phyloP scores from a whole-genome alignment of 176 grass and related monocot genomes.

The Avena eriantha region DNA sequence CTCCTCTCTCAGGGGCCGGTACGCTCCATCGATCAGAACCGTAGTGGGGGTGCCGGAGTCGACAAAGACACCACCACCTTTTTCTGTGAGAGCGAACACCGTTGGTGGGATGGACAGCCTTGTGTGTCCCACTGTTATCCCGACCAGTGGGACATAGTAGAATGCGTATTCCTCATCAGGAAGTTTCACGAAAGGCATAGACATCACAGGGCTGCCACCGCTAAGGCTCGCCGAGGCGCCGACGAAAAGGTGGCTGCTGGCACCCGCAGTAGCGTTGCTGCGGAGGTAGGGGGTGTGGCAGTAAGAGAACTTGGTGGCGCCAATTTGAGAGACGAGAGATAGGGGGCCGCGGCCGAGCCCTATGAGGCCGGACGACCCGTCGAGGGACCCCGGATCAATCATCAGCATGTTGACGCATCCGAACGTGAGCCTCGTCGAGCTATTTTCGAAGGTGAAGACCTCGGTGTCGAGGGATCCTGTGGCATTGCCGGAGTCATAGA shows the following conservation, averaged over 20 bases:
- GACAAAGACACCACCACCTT: neutral
- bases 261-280: neutral
- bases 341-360: constrained; percentile 31
- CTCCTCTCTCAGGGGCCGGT: neutral
- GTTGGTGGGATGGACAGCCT: constrained; percentile 8
- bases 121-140: constrained; percentile 17
- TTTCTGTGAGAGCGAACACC: neutral
- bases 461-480: constrained; percentile 8
- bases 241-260: constrained; percentile 41
- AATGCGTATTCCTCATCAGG: neutral
- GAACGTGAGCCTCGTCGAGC: neutral
- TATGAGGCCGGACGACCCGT: constrained; percentile 28
- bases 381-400: neutral
- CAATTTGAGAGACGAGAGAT: constrained; percentile 16
- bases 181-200: constrained; percentile 33
- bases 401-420: neutral
- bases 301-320: constrained; percentile 41
- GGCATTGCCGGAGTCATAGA: neutral
- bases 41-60: constrained; percentile 33
- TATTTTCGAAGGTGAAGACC: constrained; percentile 20
- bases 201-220: neutral
- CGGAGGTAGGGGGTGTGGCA: constrained; percentile 33
- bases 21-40: neutral
- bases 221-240: constrained; percentile 14
- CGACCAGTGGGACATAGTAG: constrained; percentile 43